Conservation (phyloP, 2,329 filamentous ascomycete genomes). For the Dactylonectria macrodidyma region DNA sequence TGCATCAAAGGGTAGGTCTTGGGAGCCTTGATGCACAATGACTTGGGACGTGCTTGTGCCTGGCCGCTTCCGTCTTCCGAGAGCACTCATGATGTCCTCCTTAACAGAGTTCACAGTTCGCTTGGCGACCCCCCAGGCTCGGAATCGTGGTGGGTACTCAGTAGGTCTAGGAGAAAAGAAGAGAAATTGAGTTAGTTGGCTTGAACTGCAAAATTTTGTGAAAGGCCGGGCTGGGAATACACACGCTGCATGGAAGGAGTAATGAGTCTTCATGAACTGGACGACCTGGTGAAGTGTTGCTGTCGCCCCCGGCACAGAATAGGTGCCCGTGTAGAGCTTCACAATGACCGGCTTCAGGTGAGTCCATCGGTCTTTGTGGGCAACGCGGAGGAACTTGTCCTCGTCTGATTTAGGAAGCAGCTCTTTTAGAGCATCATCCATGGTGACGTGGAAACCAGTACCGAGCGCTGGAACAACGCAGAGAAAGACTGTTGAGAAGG, state of each 20-base stretch:
- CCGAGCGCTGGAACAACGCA: background rate
- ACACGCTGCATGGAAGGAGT: slow-evolving; percentile 33
- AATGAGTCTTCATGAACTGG: slow-evolving; percentile 39
- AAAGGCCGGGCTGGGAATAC: slow-evolving; percentile 1
- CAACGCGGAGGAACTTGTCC: slow-evolving; percentile 28
- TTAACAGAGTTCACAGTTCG: slow-evolving; percentile 4
- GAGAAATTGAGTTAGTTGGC: too few relatives aligned
- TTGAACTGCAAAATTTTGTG: background rate
- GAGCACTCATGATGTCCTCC: background rate
- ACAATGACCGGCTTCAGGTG: slow-evolving; percentile 37
- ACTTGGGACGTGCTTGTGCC: slow-evolving; percentile 12
- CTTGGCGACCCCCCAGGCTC: slow-evolving; percentile 16
- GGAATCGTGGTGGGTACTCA: slow-evolving; percentile 17
- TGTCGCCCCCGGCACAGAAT: slow-evolving; percentile 4
- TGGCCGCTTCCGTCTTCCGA: slow-evolving; percentile 12
- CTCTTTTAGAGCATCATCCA: slow-evolving; percentile 11
- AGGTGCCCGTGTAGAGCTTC: slow-evolving; percentile 30
- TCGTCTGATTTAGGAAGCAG: slow-evolving; percentile 15
- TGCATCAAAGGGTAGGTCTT: background rate
- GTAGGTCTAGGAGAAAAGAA: slow-evolving; percentile 1
- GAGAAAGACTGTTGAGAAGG: background rate
- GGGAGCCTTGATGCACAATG: background rate
- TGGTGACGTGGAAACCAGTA: slow-evolving; percentile 16
- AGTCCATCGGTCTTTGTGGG: slow-evolving; percentile 43
- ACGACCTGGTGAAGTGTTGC: slow-evolving; percentile 28